phyloP scores from a whole-genome alignment of 345 rosid species.

The Kandelia obovata region DNA sequence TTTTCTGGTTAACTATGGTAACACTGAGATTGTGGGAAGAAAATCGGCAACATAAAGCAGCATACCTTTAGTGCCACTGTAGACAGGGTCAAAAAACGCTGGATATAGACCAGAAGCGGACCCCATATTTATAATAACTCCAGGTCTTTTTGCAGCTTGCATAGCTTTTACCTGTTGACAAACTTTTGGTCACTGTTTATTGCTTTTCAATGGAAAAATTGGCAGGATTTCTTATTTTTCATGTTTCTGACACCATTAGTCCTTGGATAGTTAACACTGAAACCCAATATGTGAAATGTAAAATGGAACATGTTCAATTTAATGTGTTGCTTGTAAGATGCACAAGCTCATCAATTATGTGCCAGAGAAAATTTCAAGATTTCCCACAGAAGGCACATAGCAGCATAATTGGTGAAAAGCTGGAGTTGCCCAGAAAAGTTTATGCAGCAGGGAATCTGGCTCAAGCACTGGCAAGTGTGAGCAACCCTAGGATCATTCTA shows the following conservation, averaged over 20 bases:
- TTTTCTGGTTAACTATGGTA: too few species aligned
- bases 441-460: too few species aligned
- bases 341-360: neutral
- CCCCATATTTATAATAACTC: conserved; percentile 85
- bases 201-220: neutral
- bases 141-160: conserved; percentile 71
- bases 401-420: neutral
- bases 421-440: too few species aligned
- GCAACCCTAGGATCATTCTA: too few species aligned
- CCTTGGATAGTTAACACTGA: neutral
- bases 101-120: conserved; percentile 49
- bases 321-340: neutral
- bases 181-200: neutral
- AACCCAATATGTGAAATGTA: neutral
- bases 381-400: neutral
- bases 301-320: neutral
- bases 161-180: conserved; percentile 61
- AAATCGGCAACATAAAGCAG: conserved; percentile 8
- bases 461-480: too few species aligned
- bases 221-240: neutral
- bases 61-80: conserved; percentile 76
- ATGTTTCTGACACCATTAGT: neutral
- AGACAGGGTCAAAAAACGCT: conserved; percentile 56
- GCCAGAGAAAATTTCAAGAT: too few species aligned
- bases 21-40: neutral